phyloP scores from a whole-genome alignment of 495 filamentous ascomycete genomes.

The Darksidea phi region DNA sequence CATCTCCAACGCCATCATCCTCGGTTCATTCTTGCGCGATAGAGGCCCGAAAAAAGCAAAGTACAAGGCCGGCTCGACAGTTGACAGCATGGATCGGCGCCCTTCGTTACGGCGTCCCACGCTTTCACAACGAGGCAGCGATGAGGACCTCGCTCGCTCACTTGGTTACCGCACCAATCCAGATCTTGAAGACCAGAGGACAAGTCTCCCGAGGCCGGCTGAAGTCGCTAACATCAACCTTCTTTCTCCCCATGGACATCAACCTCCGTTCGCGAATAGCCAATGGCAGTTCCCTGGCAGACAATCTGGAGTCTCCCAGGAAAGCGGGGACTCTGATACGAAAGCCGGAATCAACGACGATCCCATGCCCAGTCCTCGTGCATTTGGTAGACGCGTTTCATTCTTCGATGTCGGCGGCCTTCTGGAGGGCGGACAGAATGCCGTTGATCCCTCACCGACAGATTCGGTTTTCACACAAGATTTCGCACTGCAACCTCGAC shows the following conservation, averaged over 20 bases:
- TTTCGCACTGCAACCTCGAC: slow-evolving; percentile 39
- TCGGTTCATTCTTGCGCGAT: slow-evolving; percentile 48
- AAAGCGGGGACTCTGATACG: slow-evolving; percentile 30
- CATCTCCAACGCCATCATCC: slow-evolving; percentile 45
- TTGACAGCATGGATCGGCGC: slow-evolving; percentile 42
- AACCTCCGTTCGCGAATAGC: slow-evolving; percentile 12
- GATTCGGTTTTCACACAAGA: slow-evolving; percentile 47
- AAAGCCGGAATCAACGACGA: slow-evolving; percentile 13
- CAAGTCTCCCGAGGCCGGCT: slow-evolving; percentile 33
- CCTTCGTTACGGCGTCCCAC: slow-evolving; percentile 40
- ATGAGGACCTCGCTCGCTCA: slow-evolving; percentile 44
- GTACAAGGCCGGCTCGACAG: slow-evolving; percentile 38
- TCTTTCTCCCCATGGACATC: slow-evolving; percentile 11
- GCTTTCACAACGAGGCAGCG: slow-evolving; percentile 39
- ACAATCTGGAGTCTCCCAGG: slow-evolving; percentile 10
- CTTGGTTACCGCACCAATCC: slow-evolving; percentile 41
- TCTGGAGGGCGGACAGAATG: slow-evolving; percentile 32
- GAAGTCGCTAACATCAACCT: slow-evolving; percentile 32
- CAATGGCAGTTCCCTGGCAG: slow-evolving; percentile 22
- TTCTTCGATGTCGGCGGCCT: slow-evolving; percentile 47
- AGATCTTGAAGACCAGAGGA: slow-evolving; percentile 32
- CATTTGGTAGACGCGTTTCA: slow-evolving; percentile 30
- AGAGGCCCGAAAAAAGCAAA: slow-evolving; percentile 45
- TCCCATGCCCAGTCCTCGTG: slow-evolving; percentile 31
- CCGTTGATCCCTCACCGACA: slow-evolving; percentile 34